Evolutionary conservation across 371 early-diverging fungal species (phyloP), one percentile per base, ranked within the genome.

Genomic region (Lichtheimia corymbifera): DNA sequence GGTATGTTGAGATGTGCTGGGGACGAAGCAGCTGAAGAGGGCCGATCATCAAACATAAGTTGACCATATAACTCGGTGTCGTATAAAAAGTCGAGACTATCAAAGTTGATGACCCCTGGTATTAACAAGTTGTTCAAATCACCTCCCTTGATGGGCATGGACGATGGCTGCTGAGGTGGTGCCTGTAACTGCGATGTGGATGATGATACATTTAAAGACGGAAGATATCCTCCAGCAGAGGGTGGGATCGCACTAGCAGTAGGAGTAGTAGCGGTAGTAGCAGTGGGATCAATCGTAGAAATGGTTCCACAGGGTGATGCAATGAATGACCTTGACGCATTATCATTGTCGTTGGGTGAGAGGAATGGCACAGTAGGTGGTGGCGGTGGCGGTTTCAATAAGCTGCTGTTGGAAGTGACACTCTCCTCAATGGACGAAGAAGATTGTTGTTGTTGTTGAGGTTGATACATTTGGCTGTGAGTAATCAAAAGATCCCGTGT

Each of bases 21-120:
- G 55, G 5, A 35, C 43, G n/a, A 41, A 35, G 35, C 35, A 35
- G 35, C 35, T 35, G 35, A 44, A 5, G 47, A 40, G 2, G 63
- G 57, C 14, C 52, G 22, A 9, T 42, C 75, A 65, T 76, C 77
- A 51, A 80, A 71, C 45, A 80, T 69, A 15, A 76, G 71, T 55
- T 80, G 80, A 13, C 80, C 80, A 62, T 73, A 79, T 20, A 73
- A 55, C 1, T 65, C 69, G 15, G 68, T 68, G 43, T 79, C 79
- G 41, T 71, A 64, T 9, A 79, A 59, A 50, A 75, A 79, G n/a
- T 69, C 79, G 22, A 66, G 55, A 52, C 79, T 79, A 25, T 75
- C 71, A 43, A 73, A 79, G 52, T 79, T 70, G 17, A 73, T 71
- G 17, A 51, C 59, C 17, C 55, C 12, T 20, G 30, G 4, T 13